These are phyloP conservation scores for Dryadomyces quercus-mongolicae DNA, from an alignment of 2,329 filamentous ascomycete species.

Conservation along the genomic window DNA sequence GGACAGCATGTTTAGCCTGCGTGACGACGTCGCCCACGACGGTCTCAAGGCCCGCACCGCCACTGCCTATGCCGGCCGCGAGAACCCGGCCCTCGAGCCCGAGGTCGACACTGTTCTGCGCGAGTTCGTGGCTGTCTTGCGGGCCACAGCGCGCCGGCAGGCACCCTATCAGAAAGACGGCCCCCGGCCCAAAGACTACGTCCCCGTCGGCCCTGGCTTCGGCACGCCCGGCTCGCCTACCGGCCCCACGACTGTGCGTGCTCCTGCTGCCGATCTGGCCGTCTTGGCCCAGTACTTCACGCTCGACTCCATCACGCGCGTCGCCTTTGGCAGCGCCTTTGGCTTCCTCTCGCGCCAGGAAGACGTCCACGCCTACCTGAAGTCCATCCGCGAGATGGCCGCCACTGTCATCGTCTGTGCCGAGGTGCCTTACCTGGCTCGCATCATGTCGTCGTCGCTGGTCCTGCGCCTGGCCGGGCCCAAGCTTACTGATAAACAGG, in stretches of 20 bases:
- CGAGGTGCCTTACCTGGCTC: slow-evolving; percentile 23
- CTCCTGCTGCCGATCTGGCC: slow-evolving; percentile 24
- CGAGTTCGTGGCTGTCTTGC: slow-evolving; percentile 10
- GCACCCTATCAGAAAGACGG: not conserved
- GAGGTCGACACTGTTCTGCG: slow-evolving; percentile 14
- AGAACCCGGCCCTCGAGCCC: slow-evolving; percentile 15
- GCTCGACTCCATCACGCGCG: slow-evolving; percentile 35
- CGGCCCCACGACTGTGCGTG: not conserved
- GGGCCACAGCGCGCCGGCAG: not conserved
- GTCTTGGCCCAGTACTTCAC: slow-evolving; percentile 33
- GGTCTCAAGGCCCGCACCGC: slow-evolving; percentile 15
- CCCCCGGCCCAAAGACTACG: not conserved
- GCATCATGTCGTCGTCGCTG: slow-evolving; percentile 10
- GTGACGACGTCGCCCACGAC: slow-evolving; percentile 17
- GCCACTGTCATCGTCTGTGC: slow-evolving; percentile 26
- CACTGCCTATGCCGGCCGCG: slow-evolving; percentile 17
- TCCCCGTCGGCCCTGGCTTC: not conserved
- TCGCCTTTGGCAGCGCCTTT: slow-evolving; percentile 33
- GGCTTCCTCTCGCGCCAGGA: slow-evolving; percentile 29
- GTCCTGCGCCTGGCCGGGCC: slow-evolving; percentile 24
- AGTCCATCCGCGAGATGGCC: slow-evolving; percentile 24
- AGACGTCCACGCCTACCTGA: slow-evolving; percentile 31
- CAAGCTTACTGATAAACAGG: slow-evolving; percentile 14
- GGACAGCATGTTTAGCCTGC: slow-evolving; percentile 34
- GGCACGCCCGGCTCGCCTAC: not conserved